A percentile compares a stretch with the other conserved stretches of the same genome.
Evolutionary conservation across 2,329 filamentous ascomycete species (phyloP).

Genomic region (Tolypocladium sp.): DNA sequence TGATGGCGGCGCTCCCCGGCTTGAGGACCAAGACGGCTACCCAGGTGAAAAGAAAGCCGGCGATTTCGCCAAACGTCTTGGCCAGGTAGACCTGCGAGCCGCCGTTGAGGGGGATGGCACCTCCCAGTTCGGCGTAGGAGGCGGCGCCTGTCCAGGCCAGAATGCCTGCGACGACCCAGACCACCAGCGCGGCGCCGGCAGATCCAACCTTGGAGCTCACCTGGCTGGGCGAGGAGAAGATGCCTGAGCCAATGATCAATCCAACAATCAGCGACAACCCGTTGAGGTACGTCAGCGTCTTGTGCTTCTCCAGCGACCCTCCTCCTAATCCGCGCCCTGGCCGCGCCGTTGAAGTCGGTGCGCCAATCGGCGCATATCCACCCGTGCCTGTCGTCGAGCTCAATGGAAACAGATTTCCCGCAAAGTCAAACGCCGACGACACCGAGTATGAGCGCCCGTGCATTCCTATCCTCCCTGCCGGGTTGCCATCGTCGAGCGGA

Average conservation of each 20-base stretch:
- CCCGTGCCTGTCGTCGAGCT: constrained; percentile 65
- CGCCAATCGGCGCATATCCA: constrained; percentile 79
- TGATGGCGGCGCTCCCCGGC: constrained; percentile 86
- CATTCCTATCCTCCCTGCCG: constrained; percentile 28
- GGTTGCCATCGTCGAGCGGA: constrained; percentile 53
- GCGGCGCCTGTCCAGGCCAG: constrained; percentile 93
- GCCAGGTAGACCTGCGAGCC: constrained; percentile 88
- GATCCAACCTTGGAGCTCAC: constrained; percentile 89
- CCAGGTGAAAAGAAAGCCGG: constrained; percentile 94
- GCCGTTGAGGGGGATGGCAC: constrained; percentile 91
- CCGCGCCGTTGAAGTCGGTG: constrained; percentile 50
- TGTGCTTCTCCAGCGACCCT: constrained; percentile 85
- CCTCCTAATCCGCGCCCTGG: constrained; percentile 49
- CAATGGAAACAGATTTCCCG: constrained; percentile 84
- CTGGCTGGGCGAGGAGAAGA: constrained; percentile 89
- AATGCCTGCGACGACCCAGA: constrained; percentile 86
- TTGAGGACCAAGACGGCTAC: constrained; percentile 89
- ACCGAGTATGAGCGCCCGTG: constrained; percentile 68
- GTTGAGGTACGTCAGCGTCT: constrained; percentile 91
- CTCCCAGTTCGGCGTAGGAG: constrained; percentile 91
- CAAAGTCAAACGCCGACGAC: constrained; percentile 90
- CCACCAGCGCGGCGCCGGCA: constrained; percentile 78
- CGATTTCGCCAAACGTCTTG: constrained; percentile 92
- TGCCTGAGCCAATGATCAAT: constrained; percentile 90
- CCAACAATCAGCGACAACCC: constrained; percentile 86